Conservation (phyloP, 192 early-diverging fungal species). For the Umbelopsis isabellina region DNA sequence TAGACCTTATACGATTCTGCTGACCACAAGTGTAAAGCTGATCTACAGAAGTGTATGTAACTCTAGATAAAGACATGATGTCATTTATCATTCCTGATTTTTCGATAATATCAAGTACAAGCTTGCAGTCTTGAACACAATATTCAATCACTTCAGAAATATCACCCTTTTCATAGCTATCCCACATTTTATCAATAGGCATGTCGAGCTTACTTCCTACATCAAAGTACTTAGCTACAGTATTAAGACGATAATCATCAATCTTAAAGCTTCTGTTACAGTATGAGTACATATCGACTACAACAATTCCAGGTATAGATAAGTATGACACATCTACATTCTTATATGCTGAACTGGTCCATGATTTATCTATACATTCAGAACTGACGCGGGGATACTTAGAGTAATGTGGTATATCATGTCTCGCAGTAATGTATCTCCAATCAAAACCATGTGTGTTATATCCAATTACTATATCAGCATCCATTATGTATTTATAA, state of each 20-base stretch:
- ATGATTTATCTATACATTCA: slow-evolving; percentile 28
- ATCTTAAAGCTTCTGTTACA: slow-evolving; percentile 25
- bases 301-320: slow-evolving; percentile 29
- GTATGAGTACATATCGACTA: slow-evolving; percentile 30
- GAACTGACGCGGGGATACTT: slow-evolving; percentile 10
- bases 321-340: slow-evolving; percentile 24
- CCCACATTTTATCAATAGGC: slow-evolving; percentile 30
- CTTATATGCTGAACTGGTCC: slow-evolving; percentile 33
- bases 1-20: slow-evolving; percentile 37
- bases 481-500: slow-evolving; percentile 61
- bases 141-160: slow-evolving; percentile 34
- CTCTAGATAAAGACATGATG: slow-evolving; percentile 20
- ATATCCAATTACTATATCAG: slow-evolving; percentile 94
- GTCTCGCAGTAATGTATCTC: slow-evolving; percentile 36
- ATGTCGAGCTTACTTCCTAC: slow-evolving; percentile 30
- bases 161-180: slow-evolving; percentile 28
- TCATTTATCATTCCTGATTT: slow-evolving; percentile 24
- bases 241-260: slow-evolving; percentile 36
- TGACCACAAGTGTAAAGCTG: slow-evolving; percentile 37
- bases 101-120: slow-evolving; percentile 27
- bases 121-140: slow-evolving; percentile 30
- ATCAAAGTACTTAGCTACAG: slow-evolving; percentile 26
- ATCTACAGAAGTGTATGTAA: slow-evolving; percentile 26
- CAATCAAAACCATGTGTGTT: slow-evolving; percentile 96
- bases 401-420: slow-evolving; percentile 29